Base-by-base conservation (phyloP, 257 asterid genomes). In the Solanum tacnaense region DNA sequence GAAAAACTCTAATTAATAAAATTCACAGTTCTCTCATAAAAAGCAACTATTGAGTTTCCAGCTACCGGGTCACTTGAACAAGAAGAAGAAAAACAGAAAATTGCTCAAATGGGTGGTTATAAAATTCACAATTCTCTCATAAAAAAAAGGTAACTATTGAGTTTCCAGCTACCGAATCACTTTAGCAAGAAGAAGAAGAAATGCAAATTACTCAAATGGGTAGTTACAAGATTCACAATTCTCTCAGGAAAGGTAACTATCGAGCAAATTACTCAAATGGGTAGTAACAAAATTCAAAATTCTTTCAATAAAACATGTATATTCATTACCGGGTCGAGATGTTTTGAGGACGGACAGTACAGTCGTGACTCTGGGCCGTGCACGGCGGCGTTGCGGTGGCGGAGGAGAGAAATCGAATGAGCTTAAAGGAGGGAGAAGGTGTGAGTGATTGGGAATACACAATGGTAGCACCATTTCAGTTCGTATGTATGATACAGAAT, bases 321-420 rank as follows among this genome's bases (percentile, higher is more conserved):
- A 62, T 62, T 4, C 71, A 2, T 91, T 92, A 94, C 98, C 88
- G 58, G 94, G 89, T 72, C 93, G 92, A 70, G 98, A 91, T 65
- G 95, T 90, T 91, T 92, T 93, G 91, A 94, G 95, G 74, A 93
- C 89, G 79, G 98, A 94, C 85, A 88, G 78, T 46, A 89, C 88
- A 36, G 89, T 81, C 0, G 92, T 92, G 83, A 85, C 1, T 82
- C 91, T 89, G 65, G 87, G 73, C 87, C 91, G 86, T 10, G 81
- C 6, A 87, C 93, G 94, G 86, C 93, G 93, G 4, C 93, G 91
- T 21, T 65, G 65, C 60, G 76, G 10, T 18, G 62, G 15, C 31
- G 88, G 79, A 75, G 46, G 13, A 73, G 88, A 87, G 73, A 81
- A 44, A 31, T 87, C 65, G 23, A 32, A 29, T 49, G 68, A 86